phyloP scores from a whole-genome alignment of 1,284 basidiomycete genomes.

The Puccinia horiana region DNA sequence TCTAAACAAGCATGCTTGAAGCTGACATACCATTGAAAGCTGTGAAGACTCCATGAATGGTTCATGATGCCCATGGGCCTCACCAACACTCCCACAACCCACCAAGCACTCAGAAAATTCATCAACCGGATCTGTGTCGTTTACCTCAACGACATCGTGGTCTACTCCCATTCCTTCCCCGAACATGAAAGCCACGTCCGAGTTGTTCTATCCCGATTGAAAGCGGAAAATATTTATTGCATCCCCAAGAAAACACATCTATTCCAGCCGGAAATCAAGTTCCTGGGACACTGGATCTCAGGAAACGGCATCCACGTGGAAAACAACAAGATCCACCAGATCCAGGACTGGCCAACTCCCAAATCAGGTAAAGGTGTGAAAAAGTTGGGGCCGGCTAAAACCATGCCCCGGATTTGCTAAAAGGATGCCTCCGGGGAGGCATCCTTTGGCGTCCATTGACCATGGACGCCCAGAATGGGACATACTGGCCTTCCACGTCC shows the following conservation, averaged over 20 bases:
- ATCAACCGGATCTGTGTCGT: not conserved
- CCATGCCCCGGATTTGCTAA: too few species aligned
- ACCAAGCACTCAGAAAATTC: conserved; percentile 50
- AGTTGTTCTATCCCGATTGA: not conserved
- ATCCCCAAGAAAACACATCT: not conserved
- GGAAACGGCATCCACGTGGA: not conserved
- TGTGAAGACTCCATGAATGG: conserved; percentile 61
- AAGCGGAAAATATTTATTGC: not conserved
- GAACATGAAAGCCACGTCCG: not conserved
- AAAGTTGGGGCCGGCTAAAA: too few species aligned
- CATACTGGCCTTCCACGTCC: too few species aligned
- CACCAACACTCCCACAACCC: conserved; percentile 59
- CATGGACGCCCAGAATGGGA: too few species aligned
- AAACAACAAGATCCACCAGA: too few species aligned
- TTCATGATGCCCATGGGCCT: conserved; percentile 61
- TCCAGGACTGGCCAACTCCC: not conserved
- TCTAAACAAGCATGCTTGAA: conserved; percentile 60
- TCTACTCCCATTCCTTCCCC: not conserved
- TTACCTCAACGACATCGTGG: conserved; percentile 3
- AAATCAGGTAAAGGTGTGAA: conserved; percentile 1
- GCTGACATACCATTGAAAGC: conserved; percentile 60
- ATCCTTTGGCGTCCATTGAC: too few species aligned
- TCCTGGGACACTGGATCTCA: conserved; percentile 15
- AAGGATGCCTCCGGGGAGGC: too few species aligned
- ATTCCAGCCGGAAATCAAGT: not conserved